These are phyloP conservation scores for Collariella sp. DNA, from an alignment of 495 filamentous ascomycete genomes.

Conservation along the genomic window DNA sequence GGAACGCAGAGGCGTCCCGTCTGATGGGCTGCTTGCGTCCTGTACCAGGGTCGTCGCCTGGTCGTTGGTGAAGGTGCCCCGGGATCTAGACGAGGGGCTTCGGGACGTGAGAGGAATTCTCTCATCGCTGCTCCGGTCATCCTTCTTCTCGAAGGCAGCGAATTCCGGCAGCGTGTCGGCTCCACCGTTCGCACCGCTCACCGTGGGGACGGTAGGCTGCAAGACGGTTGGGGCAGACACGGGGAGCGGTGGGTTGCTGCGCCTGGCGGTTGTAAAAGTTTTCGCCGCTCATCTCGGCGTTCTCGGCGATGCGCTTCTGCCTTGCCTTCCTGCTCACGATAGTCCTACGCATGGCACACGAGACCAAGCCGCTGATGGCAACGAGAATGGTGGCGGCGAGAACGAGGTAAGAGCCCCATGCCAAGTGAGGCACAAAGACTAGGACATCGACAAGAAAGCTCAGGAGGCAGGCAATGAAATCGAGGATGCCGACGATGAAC, in stretches of 20 bases:
- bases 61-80: constrained; percentile 29
- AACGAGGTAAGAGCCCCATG: constrained; percentile 93
- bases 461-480: constrained; percentile 73
- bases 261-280: constrained; percentile 77
- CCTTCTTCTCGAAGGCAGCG: constrained; percentile 66
- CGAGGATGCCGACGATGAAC: constrained; percentile 77
- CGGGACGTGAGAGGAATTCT: constrained; percentile 68
- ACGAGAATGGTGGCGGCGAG: constrained; percentile 84
- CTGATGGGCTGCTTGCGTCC: constrained; percentile 27
- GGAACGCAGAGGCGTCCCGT: constrained; percentile 23
- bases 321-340: constrained; percentile 85
- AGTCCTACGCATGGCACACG: constrained; percentile 94
- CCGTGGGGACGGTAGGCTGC: constrained; percentile 48
- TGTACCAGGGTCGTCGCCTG: constrained; percentile 22
- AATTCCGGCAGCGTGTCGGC: constrained; percentile 62
- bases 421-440: constrained; percentile 86
- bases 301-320: constrained; percentile 83
- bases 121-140: constrained; percentile 62
- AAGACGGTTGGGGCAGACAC: constrained; percentile 31
- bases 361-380: constrained; percentile 72
- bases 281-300: constrained; percentile 89
- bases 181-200: constrained; percentile 41
- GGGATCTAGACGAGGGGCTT: constrained; percentile 46
- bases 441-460: constrained; percentile 94
- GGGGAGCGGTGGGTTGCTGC: constrained; percentile 36